phyloP scores from a whole-genome alignment of 2,329 filamentous ascomycete genomes.

The Fusarium pseudoanthophilum region DNA sequence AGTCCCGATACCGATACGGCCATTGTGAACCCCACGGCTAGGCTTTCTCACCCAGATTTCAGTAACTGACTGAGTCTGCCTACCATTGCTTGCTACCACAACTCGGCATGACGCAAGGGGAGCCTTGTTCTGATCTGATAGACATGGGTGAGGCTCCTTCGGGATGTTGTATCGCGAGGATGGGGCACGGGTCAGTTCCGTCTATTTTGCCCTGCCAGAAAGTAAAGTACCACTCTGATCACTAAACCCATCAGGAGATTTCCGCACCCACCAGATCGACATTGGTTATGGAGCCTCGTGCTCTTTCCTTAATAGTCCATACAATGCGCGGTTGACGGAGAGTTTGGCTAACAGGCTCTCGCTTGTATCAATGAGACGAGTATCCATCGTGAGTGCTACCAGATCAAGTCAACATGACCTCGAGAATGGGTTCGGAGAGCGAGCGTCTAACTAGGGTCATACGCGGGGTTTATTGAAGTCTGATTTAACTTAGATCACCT shows the following conservation, averaged over 20 bases:
- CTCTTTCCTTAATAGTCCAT: slow-evolving; percentile 4
- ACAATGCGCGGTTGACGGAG: background rate
- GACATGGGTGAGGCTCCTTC: slow-evolving; percentile 17
- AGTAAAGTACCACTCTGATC: background rate
- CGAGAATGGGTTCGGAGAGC: background rate
- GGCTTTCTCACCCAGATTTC: slow-evolving; percentile 37
- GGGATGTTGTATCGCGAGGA: slow-evolving; percentile 10
- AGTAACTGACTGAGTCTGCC: slow-evolving; percentile 31
- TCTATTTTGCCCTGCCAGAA: slow-evolving; percentile 27
- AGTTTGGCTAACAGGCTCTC: slow-evolving; percentile 12
- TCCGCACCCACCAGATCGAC: slow-evolving; percentile 35
- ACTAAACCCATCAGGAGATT: slow-evolving; percentile 18
- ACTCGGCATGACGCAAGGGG: slow-evolving; percentile 42
- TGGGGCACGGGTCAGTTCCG: slow-evolving; percentile 39
- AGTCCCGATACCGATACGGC: slow-evolving; percentile 15
- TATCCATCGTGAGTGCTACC: slow-evolving; percentile 19
- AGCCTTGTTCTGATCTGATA: slow-evolving; percentile 23
- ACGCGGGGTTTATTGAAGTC: slow-evolving; percentile 13
- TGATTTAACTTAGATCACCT: slow-evolving; percentile 19
- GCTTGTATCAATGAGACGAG: slow-evolving; percentile 16
- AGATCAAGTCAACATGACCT: background rate
- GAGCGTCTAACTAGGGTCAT: background rate
- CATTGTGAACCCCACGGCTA: slow-evolving; percentile 39
- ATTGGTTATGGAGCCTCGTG: slow-evolving; percentile 29
- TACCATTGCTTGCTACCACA: background rate